A percentile compares a stretch with the other conserved stretches of the same genome.
Conservation (phyloP, 257 asterid genomes). For the Handroanthus guayacan region DNA sequence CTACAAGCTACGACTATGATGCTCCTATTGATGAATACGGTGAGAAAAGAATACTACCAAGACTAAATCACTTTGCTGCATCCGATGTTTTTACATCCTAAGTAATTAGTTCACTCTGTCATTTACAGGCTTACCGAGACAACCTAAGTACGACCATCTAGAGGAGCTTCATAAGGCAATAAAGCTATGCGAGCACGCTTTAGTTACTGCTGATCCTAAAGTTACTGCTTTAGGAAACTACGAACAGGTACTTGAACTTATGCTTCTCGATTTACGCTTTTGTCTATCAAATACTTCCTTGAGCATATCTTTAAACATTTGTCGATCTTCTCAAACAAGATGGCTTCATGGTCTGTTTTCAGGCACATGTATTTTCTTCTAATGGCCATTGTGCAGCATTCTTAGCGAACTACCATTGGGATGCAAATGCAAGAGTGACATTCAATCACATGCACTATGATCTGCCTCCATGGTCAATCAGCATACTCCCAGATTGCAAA, state of each 20-base stretch:
- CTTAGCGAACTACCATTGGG: constrained; percentile 75
- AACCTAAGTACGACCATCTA: constrained; percentile 89
- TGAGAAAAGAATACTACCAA: constrained; percentile 36
- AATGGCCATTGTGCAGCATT: constrained; percentile 88
- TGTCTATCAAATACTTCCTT: too few relatives aligned
- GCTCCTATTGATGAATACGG: constrained; percentile 99
- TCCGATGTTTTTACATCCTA: not conserved
- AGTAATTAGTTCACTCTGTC: constrained; percentile 9
- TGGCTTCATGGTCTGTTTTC: constrained; percentile 24
- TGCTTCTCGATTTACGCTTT: too few relatives aligned
- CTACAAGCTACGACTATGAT: constrained; percentile 98
- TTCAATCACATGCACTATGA: constrained; percentile 69
- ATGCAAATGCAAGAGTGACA: constrained; percentile 61
- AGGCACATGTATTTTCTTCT: constrained; percentile 77
- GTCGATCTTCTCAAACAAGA: too few relatives aligned
- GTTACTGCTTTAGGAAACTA: constrained; percentile 70
- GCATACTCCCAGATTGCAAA: constrained; percentile 91
- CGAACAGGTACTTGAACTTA: constrained; percentile 61
- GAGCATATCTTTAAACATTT: too few relatives aligned
- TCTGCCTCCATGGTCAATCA: constrained; percentile 97
- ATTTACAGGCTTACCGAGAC: constrained; percentile 77
- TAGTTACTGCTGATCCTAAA: constrained; percentile 71
- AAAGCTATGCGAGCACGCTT: constrained; percentile 72
- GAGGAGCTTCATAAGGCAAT: constrained; percentile 85
- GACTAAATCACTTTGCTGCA: not conserved